Base-by-base conservation (phyloP, 306 rosid genomes). In the Trichosanthes cucumerina region DNA sequence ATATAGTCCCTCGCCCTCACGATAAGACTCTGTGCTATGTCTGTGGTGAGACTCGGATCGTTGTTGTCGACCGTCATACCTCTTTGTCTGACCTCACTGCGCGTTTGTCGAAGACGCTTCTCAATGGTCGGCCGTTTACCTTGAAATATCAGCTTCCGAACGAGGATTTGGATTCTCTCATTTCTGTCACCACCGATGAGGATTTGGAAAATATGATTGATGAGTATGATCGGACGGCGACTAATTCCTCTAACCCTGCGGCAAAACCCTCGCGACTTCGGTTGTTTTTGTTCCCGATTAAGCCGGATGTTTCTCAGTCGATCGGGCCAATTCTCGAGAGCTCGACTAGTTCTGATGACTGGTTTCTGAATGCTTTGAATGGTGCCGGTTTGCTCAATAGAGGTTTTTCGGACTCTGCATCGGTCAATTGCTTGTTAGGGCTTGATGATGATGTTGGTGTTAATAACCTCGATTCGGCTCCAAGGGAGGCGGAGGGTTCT, bases 171-270 rank as follows among this genome's bases (percentile, higher is more conserved):
- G 98, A 95, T 79, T 95, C 99, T 1, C 81, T 95, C 6, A 91
- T 95, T 70, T 95, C 99, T 0, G 93, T 95, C 1, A 88, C 98
- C 7, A 92, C 97, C 57, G 98, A 95, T 11, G 99, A 95, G 39
- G 99, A 95, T 85, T 85, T 96, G 1, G 99, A 96, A 39, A 96
- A 96, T 80, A 92, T 96, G 98, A 90, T 96, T 86, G 99, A 95
- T 4, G 98, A 95, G 85, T 95, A 91, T 75, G 99, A 95, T 81
- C 96, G 99, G 21, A 95, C 91, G 16, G 82, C 85, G 11, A 38
- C 63, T 12, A 82, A 75, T 71, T 64, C 75, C 5, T 75, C 83
- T 36, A 60, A 78, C 9, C 28, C 92, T 0, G 34, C 91, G 0
- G 34, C 85, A n/a, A 91, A 89, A 75, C 96, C 97, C 80, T 91